Evolutionary conservation across 192 early-diverging fungal species (phyloP).

Genomic region (Coemansia sp.): DNA sequence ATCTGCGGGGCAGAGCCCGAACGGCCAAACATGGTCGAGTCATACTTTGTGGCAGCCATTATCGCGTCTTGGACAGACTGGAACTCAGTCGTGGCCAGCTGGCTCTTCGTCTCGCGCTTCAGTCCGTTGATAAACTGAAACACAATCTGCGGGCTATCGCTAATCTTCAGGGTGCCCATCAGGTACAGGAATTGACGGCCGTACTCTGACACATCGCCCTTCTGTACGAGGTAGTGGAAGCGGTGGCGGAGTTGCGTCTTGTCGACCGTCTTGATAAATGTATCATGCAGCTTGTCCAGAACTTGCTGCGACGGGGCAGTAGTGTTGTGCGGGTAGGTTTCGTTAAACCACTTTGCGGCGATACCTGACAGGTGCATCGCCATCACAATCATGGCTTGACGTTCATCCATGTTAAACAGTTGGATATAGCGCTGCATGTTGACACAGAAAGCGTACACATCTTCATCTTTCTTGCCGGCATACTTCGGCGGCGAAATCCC

Average conservation of each 20-base stretch:
- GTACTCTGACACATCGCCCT: neutral
- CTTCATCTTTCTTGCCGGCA: neutral
- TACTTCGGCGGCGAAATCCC: neutral
- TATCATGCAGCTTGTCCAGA: neutral
- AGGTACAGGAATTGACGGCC: neutral
- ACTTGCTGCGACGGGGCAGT: neutral
- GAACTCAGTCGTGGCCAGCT: neutral
- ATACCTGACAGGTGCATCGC: neutral
- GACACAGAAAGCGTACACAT: neutral
- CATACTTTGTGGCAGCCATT: neutral
- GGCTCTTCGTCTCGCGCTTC: neutral
- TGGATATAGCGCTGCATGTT: neutral
- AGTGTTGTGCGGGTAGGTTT: neutral
- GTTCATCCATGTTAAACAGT: neutral
- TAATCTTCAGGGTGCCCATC: neutral
- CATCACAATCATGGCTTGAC: neutral
- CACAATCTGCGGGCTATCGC: neutral
- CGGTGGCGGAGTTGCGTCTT: neutral
- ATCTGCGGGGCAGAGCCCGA: neutral
- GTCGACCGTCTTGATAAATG: too few species aligned
- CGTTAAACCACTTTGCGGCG: neutral
- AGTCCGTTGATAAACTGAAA: constrained; percentile 2
- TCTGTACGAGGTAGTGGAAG: neutral
- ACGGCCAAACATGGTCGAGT: neutral
- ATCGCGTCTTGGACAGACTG: constrained; percentile 2